Percentiles rank a stretch among this genome's conserved stretches.
Conservation (phyloP, 2,329 filamentous ascomycete genomes). For the Aspergillus sp. region DNA sequence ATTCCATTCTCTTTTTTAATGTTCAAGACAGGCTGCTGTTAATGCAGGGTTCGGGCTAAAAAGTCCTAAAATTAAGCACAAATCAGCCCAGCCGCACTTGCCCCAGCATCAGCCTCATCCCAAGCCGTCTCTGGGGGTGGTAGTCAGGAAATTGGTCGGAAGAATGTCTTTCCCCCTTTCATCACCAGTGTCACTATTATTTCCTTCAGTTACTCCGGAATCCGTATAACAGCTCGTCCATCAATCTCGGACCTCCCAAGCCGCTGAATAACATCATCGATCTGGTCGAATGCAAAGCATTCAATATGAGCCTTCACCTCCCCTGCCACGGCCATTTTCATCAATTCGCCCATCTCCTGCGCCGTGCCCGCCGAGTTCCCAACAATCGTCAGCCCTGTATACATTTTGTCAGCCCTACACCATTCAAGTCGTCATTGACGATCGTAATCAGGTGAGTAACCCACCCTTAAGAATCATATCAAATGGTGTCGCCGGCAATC, state of each 20-base stretch:
- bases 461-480: conserved; percentile 49
- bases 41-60: too few relatives aligned
- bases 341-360: conserved; percentile 47
- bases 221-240: conserved; percentile 38
- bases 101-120: too few relatives aligned
- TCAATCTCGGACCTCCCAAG: conserved; percentile 39
- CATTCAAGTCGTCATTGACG: not conserved
- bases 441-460: not conserved
- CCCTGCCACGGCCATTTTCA: conserved; percentile 44
- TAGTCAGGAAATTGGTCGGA: too few relatives aligned
- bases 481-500: conserved; percentile 48
- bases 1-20: too few relatives aligned
- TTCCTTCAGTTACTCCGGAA: conserved; percentile 22
- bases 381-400: conserved; percentile 43
- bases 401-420: conserved; percentile 5
- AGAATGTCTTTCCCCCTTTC: too few relatives aligned
- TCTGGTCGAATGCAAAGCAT: conserved; percentile 36
- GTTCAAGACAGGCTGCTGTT: too few relatives aligned
- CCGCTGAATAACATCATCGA: conserved; percentile 35
- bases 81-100: too few relatives aligned
- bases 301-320: conserved; percentile 41
- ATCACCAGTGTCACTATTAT: too few relatives aligned
- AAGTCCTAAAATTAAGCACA: too few relatives aligned
- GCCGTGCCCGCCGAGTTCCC: conserved; percentile 49
- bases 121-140: too few relatives aligned